A percentile compares a stretch with the other conserved stretches of the same genome.
Evolutionary conservation across 306 rosid genomes (phyloP).

Genomic region (Trifolium pratense): DNA sequence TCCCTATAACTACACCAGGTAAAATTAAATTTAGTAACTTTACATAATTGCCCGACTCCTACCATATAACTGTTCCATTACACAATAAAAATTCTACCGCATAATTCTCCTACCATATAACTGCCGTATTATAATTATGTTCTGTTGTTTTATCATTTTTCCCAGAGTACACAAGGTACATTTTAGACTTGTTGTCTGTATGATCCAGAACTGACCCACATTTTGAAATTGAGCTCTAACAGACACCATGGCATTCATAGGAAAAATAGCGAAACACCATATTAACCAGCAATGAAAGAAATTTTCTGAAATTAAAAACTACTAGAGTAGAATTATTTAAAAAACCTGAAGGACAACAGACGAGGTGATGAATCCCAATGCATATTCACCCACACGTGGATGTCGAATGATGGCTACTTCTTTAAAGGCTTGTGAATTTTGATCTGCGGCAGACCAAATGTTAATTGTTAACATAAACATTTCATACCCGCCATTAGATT

Average conservation of each 20-base stretch:
- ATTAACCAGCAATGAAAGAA: slow-evolving; percentile 23
- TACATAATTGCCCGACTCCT: background rate
- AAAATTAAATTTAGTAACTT: background rate
- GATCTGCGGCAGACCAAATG: slow-evolving; percentile 57
- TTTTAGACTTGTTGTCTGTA: slow-evolving; percentile 2
- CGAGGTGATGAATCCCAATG: slow-evolving; percentile 95
- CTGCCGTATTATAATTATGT: background rate
- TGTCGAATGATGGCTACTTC: slow-evolving; percentile 98
- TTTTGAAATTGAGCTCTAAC: background rate
- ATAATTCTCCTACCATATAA: slow-evolving; percentile 1
- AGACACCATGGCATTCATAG: slow-evolving; percentile 12
- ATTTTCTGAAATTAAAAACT: slow-evolving; percentile 4
- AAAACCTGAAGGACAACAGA: slow-evolving; percentile 88
- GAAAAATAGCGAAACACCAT: background rate
- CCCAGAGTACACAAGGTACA: background rate
- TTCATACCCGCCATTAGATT: slow-evolving; percentile 21
- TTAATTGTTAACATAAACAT: slow-evolving; percentile 29
- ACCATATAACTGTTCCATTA: background rate
- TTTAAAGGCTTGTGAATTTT: slow-evolving; percentile 91
- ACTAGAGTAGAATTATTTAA: slow-evolving; percentile 11
- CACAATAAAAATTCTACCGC: background rate
- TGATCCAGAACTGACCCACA: background rate
- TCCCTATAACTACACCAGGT: background rate
- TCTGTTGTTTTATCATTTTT: background rate
- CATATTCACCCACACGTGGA: slow-evolving; percentile 98